Base-by-base conservation (phyloP, 202 grass and related monocot genomes). In the Dendrocalamus latiflorus region DNA sequence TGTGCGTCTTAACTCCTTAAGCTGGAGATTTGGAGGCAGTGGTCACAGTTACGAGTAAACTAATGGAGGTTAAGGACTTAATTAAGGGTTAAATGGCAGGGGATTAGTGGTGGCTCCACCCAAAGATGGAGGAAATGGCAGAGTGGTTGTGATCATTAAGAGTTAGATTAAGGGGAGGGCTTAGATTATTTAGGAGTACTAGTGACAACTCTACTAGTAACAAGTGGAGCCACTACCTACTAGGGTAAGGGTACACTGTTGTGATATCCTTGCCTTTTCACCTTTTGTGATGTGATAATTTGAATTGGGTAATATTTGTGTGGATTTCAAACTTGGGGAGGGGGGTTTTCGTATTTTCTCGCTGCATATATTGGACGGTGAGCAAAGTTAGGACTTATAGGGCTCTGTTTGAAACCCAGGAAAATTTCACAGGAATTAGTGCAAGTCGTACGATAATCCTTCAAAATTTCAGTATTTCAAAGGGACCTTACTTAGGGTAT, bases 121-220 rank as follows among this genome's bases (percentile, higher is more conserved):
- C 37, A 38, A 18, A 36, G 44, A 70, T 12, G 49, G 12, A 48
- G 38, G 26, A 72, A 76, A 65, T 37, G 72, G 53, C 28, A 42
- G 70, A 75, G 60, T 76, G 76, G 87, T 70, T 76, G 82, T 55
- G 78, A 66, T 60, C 74, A 43, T 84, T 59, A 79, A 79, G 80
- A 58, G 55, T 1, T 11, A 9, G 55, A 48, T 58, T 24, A 66
- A 82, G 58, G 39, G 22, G 68, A 58, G 59, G 51, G 26, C 43
- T 68, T 65, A 47, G 6, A 37, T 37, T 24, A 25, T n/a, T 42
- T 42, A 42, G 41, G 13, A 56, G 47, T 72, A 6, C 4, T 16
- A 49, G 4, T 49, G 1, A n/a, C n/a, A n/a, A n/a, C 51, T 26
- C 20, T 3, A 26, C 24, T 14, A 25, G 22, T 25, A 1, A 60